Percentiles rank a stretch among this genome's conserved stretches.
Evolutionary conservation across 805 yeast genomes (phyloP).

Genomic region (Pichia phayaonensis): DNA sequence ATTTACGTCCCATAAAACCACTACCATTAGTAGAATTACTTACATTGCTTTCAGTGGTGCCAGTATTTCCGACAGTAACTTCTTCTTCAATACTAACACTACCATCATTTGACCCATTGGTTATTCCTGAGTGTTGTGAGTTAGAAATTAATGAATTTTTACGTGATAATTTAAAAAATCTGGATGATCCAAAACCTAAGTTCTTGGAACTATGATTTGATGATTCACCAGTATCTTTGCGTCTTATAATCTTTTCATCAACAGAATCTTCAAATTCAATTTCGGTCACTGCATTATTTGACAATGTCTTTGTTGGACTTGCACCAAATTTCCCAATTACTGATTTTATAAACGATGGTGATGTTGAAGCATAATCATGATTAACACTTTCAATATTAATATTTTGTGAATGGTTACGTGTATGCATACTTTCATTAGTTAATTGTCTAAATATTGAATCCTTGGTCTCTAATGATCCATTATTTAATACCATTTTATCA

Average conservation of each 20-base stretch:
- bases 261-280: neutral
- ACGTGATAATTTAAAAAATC: constrained; percentile 23
- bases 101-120: neutral
- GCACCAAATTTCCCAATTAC: constrained; percentile 32
- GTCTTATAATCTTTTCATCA: neutral
- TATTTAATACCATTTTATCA: neutral
- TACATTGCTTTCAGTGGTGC: neutral
- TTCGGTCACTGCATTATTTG: neutral
- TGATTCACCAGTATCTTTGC: neutral
- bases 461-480: neutral
- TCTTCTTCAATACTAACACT: constrained; percentile 9
- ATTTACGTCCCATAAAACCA: constrained; percentile 19
- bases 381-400: neutral
- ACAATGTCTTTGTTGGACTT: constrained; percentile 25
- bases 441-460: neutral
- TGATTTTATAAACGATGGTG: constrained; percentile 33
- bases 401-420: neutral
- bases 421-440: neutral
- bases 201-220: constrained; percentile 1
- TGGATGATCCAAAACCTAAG: constrained; percentile 18
- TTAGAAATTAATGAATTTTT: constrained; percentile 6
- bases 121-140: constrained; percentile 2
- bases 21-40: neutral
- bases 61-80: constrained; percentile 11
- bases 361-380: constrained; percentile 15